phyloP scores from a whole-genome alignment of 2,329 filamentous ascomycete genomes.

The Cercospora sp. region DNA sequence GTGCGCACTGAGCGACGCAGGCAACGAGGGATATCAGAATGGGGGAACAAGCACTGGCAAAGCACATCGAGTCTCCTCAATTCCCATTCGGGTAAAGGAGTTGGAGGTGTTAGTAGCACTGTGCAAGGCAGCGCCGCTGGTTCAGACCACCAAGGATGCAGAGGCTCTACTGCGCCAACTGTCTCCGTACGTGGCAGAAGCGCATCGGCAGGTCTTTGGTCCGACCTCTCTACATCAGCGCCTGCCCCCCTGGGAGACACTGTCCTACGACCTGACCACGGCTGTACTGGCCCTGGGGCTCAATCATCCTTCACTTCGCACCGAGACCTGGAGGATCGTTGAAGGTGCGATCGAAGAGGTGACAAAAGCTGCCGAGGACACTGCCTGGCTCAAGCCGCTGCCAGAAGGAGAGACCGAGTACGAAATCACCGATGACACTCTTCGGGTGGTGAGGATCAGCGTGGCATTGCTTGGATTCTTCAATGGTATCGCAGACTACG shows the following conservation, averaged over 20 bases:
- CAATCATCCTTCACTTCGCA: constrained; percentile 68
- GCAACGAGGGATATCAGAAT: constrained; percentile 18
- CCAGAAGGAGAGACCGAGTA: constrained; percentile 28
- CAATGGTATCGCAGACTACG: constrained; percentile 74
- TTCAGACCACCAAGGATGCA: constrained; percentile 71
- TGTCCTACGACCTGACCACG: constrained; percentile 75
- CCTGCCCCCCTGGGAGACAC: constrained; percentile 81
- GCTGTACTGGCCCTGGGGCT: constrained; percentile 80
- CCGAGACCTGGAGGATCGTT: constrained; percentile 66
- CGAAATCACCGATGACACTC: constrained; percentile 30
- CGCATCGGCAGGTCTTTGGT: constrained; percentile 74
- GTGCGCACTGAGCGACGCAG: constrained; percentile 40
- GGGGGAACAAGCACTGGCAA: constrained; percentile 23
- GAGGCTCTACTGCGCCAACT: constrained; percentile 77
- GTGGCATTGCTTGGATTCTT: constrained; percentile 90
- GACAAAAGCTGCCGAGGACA: constrained; percentile 60
- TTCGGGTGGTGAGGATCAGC: constrained; percentile 64
- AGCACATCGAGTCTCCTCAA: constrained; percentile 26
- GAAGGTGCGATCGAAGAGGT: constrained; percentile 73
- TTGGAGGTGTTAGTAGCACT: constrained; percentile 88
- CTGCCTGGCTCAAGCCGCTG: constrained; percentile 35
- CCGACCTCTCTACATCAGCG: constrained; percentile 79
- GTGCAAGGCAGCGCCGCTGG: constrained; percentile 80
- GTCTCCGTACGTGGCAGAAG: constrained; percentile 80
- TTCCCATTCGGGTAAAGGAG: constrained; percentile 68